Base-by-base conservation (phyloP, 2,329 filamentous ascomycete genomes). In the Tolypocladium amazonense region DNA sequence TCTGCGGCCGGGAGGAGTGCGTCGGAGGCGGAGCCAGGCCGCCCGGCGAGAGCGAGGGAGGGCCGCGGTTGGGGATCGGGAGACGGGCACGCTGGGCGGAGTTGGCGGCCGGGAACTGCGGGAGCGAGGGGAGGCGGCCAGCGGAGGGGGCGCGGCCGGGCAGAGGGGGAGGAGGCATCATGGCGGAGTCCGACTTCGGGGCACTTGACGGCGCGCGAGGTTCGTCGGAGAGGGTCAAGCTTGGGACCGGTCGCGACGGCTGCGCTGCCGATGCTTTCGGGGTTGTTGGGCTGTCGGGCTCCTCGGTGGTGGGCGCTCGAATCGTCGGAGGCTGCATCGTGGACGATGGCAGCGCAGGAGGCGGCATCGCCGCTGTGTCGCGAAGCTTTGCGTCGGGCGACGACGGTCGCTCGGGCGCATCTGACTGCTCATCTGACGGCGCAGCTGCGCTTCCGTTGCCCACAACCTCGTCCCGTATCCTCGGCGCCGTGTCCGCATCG, bases 11-110 rank as follows among this genome's bases (percentile, higher is more conserved):
- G 50, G 75, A 70, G 38, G 72, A 75, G 68, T 81, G 81, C 18
- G 81, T 79, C 0, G 83, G 81, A 0, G 84, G 83, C 0, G 81
- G 83, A 0, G 80, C 78, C 55, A 86, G 79, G 75, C 80, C 35
- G 78, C 78, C 0, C 75, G 12, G 52, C 65, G 56, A 56, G 45
- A 60, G 57, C 63, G 60, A 61, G 70, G 54, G 62, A 67, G 12
- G 63, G 43, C 69, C 69, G 66, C 78, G 77, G 68, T 77, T 73
- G 43, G 77, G 76, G 62, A 72, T 62, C 59, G 77, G 75, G 52
- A 72, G 71, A 61, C 69, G 68, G 64, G 80, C 78, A 58, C 81
- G 74, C 65, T 83, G 81, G 3, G 77, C 75, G 0, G 81, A 84
- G 70, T 81, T 79, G 37, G 74, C 60, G 27, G 80, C 77, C 11